Base-by-base conservation (phyloP, 345 rosid genomes). In the Raphanus raphanistrum region DNA sequence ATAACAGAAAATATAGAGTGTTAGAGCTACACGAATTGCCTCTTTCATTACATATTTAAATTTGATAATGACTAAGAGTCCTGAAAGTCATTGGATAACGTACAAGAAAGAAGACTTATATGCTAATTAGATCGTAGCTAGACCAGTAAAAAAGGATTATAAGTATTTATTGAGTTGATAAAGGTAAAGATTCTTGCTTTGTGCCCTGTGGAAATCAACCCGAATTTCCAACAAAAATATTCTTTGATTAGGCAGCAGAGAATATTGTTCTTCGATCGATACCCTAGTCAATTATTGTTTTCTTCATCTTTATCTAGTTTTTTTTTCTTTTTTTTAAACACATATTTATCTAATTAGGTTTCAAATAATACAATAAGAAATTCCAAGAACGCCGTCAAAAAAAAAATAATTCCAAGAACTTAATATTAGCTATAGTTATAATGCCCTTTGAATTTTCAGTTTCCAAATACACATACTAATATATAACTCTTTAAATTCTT, bases 201-300 rank as follows among this genome's bases (percentile, higher is more conserved):
- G 48, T 41, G 29, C n/a, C 62, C 9, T 58, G 73, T 72, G 63
- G 55, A 72, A 31, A 45, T 72, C 62, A 27, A 72, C 68, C 77
- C 38, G n/a, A 72, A 15, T 59, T 78, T 48, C 26, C 8, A 25
- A 3, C n/a, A n/a, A 1, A 78, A 33, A 78, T 78, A 67, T 72
- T 72, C 74, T 66, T 6, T 67, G 38, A 43, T 67, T 72, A 72
- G 77, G 58, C 68, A n/a, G n/a, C 55, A 0, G 66, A 31, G 68
- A 78, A 72, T 78, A 78, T 72, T 72, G 25, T 65, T 78, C 66
- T 78, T 78, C 68, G 73, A 78, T 78, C 43, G 73, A 77, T 77
- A 64, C 74, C 0, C 17, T 13, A 52, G 3, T 63, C 71, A 32
- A 63, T 33, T 4, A 70, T 62, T 77, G 45, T 63, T 50, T 17